Evolutionary conservation across 441 rosid genomes (phyloP).

Genomic region (Eruca vesicaria): DNA sequence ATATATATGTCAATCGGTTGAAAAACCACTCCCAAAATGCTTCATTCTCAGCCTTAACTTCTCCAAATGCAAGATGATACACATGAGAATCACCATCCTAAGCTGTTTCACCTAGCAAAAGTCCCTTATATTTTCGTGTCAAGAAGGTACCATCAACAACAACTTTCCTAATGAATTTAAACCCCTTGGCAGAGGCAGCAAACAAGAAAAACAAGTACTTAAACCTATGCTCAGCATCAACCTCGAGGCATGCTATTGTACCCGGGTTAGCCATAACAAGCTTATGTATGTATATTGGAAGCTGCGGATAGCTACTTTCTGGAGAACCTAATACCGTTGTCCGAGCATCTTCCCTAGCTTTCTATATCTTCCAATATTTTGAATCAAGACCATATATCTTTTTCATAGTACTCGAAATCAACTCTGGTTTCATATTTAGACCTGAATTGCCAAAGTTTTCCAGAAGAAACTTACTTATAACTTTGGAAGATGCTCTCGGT

Average conservation of each 20-base stretch:
- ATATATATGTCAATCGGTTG: background rate
- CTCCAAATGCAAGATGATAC: background rate
- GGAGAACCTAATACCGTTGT: background rate
- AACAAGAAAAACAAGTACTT: background rate
- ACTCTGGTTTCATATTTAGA: background rate
- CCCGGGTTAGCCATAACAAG: too few species aligned
- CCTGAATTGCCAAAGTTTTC: too few species aligned
- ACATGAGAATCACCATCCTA: background rate
- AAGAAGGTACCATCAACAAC: background rate
- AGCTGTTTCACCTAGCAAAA: background rate
- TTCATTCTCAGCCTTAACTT: background rate
- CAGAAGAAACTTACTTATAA: too few species aligned
- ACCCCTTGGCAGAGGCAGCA: background rate
- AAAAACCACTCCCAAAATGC: background rate
- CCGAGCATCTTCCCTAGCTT: too few species aligned
- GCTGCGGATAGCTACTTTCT: background rate
- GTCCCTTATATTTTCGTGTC: background rate
- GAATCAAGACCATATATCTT: too few species aligned
- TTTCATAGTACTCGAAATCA: background rate
- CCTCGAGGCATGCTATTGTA: background rate
- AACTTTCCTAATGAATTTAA: background rate
- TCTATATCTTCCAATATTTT: too few species aligned
- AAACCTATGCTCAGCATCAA: background rate
- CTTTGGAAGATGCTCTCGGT: too few species aligned
- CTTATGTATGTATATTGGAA: background rate